A percentile compares a stretch with the other conserved stretches of the same genome.
Evolutionary conservation across 768 basidiomycete genomes (phyloP).

Genomic region (Tephrocybe sp.): DNA sequence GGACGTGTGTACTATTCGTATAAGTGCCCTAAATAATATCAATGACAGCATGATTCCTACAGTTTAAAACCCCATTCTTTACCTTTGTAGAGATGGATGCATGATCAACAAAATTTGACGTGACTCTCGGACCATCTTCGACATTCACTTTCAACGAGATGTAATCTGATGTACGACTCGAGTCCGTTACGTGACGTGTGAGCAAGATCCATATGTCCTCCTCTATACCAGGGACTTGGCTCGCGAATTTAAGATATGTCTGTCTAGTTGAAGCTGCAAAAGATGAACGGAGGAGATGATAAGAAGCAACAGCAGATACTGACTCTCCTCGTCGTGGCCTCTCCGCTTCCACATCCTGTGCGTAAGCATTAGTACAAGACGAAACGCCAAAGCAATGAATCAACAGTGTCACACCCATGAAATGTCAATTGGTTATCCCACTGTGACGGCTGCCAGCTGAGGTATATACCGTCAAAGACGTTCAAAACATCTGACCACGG

Average conservation of each 20-base stretch:
- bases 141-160: slow-evolving; percentile 60
- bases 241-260: slow-evolving; percentile 32
- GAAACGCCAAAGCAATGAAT: not conserved
- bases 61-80: no score
- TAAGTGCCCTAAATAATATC: slow-evolving; percentile 49
- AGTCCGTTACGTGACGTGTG: slow-evolving; percentile 70
- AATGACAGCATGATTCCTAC: no score
- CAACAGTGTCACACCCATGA: slow-evolving; percentile 60
- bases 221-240: slow-evolving; percentile 21
- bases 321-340: slow-evolving; percentile 27
- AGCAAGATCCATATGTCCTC: slow-evolving; percentile 80
- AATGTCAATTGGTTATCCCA: slow-evolving; percentile 52
- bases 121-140: slow-evolving; percentile 38
- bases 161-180: slow-evolving; percentile 61
- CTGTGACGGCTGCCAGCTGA: slow-evolving; percentile 81
- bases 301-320: not conserved
- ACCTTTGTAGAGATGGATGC: slow-evolving; percentile 41
- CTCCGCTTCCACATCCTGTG: slow-evolving; percentile 48
- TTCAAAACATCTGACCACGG: slow-evolving; percentile 78
- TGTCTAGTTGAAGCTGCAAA: slow-evolving; percentile 38
- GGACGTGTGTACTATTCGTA: slow-evolving; percentile 52
- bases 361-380: slow-evolving; percentile 9
- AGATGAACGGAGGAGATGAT: not conserved
- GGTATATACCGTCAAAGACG: slow-evolving; percentile 76
- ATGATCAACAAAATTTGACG: slow-evolving; percentile 25